A percentile compares a stretch with the other conserved stretches of the same genome.
These are phyloP conservation scores for Pseudocercospora cruenta DNA, from an alignment of 2,329 filamentous ascomycete species.

Conservation along the genomic window DNA sequence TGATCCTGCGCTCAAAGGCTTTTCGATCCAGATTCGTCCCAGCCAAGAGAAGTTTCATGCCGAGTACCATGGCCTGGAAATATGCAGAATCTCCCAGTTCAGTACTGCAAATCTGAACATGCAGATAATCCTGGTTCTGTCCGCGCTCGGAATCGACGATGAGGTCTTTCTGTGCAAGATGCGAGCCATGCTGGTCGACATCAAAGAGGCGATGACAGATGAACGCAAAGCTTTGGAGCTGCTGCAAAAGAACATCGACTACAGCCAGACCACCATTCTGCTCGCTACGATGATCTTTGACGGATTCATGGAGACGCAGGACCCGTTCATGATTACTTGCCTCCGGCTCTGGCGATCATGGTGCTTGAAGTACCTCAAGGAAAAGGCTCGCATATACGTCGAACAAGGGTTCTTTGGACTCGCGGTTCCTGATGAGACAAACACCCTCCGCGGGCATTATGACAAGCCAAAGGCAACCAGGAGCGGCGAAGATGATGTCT, in stretches of 20 bases:
- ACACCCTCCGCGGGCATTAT: slow-evolving; percentile 71
- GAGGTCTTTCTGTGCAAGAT: slow-evolving; percentile 70
- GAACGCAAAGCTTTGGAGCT: slow-evolving; percentile 66
- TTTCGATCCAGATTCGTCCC: slow-evolving; percentile 75
- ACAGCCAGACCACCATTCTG: slow-evolving; percentile 76
- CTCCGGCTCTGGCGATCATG: slow-evolving; percentile 85
- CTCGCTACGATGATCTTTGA: slow-evolving; percentile 77
- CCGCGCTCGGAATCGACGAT: slow-evolving; percentile 72
- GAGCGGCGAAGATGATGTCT: slow-evolving; percentile 48
- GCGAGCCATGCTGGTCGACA: slow-evolving; percentile 66
- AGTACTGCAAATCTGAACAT: slow-evolving; percentile 82
- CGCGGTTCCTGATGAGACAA: slow-evolving; percentile 85
- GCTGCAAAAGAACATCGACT: slow-evolving; percentile 76
- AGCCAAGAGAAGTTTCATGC: slow-evolving; percentile 88
- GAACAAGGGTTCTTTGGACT: slow-evolving; percentile 84
- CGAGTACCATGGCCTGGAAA: slow-evolving; percentile 73
- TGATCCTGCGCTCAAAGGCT: slow-evolving; percentile 64
- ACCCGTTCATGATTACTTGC: slow-evolving; percentile 82
- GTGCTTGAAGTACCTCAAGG: slow-evolving; percentile 86
- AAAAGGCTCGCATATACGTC: slow-evolving; percentile 84
- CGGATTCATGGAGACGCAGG: slow-evolving; percentile 73
- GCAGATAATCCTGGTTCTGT: slow-evolving; percentile 86
- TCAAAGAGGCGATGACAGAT: slow-evolving; percentile 71
- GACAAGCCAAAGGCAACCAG: slow-evolving; percentile 29
- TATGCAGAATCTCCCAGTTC: slow-evolving; percentile 78